A percentile compares a stretch with the other conserved stretches of the same genome.
phyloP scores from a whole-genome alignment of 768 basidiomycete species.

The Phanerodontia chrysosporium region DNA sequence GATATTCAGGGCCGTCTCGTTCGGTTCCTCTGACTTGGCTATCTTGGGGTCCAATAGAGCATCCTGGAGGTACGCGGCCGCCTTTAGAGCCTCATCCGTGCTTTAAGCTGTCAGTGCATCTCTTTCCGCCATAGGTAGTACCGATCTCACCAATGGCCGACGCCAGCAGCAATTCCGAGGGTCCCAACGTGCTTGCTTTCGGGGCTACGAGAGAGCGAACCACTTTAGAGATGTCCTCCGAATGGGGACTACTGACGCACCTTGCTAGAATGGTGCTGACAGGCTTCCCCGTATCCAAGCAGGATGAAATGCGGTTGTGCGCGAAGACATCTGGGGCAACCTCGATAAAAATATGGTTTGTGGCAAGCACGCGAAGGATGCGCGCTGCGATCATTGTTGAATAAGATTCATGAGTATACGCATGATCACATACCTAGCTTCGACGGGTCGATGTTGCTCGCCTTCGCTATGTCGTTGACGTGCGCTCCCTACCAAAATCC shows the following conservation, averaged over 20 bases:
- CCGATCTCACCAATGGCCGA: constrained; percentile 16
- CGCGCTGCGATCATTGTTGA: constrained; percentile 9
- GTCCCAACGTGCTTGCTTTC: constrained; percentile 7
- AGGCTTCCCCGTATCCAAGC: constrained; percentile 17
- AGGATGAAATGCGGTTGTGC: constrained; percentile 24
- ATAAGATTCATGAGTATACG: constrained; percentile 15
- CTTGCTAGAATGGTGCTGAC: constrained; percentile 4
- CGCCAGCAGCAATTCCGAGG: neutral
- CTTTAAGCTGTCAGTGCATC: constrained; percentile 1
- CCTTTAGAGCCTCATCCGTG: constrained; percentile 15
- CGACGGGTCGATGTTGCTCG: constrained; percentile 16
- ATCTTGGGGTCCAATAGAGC: constrained; percentile 19
- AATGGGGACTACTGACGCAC: neutral
- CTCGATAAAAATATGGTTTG: constrained; percentile 28
- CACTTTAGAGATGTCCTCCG: neutral
- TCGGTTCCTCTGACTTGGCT: constrained; percentile 13
- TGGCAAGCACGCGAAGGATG: constrained; percentile 6
- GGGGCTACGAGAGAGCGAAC: neutral
- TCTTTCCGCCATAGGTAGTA: constrained; percentile 6
- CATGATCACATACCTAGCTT: constrained; percentile 26
- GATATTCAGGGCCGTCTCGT: constrained; percentile 14
- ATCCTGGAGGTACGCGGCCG: constrained; percentile 16
- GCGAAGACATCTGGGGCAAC: constrained; percentile 27
- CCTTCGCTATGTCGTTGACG: constrained; percentile 26
- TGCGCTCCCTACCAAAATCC: constrained; percentile 21